Percentiles rank a stretch among this genome's conserved stretches.
Evolutionary conservation across 2,329 filamentous ascomycete species (phyloP).

Genomic region (Claviceps sp.): DNA sequence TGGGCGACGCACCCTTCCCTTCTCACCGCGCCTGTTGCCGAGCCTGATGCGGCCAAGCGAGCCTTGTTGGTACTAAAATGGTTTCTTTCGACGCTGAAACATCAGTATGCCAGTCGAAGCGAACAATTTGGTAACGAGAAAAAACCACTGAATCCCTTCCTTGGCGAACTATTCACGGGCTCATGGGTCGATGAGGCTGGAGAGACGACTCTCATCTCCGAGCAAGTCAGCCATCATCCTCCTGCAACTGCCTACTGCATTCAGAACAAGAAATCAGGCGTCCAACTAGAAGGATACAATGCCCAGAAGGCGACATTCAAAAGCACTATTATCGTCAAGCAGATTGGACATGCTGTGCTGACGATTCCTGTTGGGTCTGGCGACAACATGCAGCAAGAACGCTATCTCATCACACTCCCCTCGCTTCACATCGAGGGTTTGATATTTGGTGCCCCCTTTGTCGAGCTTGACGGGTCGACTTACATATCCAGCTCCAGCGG

Average conservation of each 20-base stretch:
- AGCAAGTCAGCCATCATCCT: slow-evolving; percentile 92
- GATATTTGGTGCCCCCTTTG: slow-evolving; percentile 73
- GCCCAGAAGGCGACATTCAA: slow-evolving; percentile 93
- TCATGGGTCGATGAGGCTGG: slow-evolving; percentile 77
- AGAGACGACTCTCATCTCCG: slow-evolving; percentile 74
- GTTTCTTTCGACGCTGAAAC: slow-evolving; percentile 88
- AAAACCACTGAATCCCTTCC: slow-evolving; percentile 93
- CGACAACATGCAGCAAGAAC: slow-evolving; percentile 36
- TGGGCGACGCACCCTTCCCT: slow-evolving; percentile 69
- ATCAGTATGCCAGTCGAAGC: slow-evolving; percentile 63
- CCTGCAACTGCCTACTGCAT: slow-evolving; percentile 92
- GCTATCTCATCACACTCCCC: slow-evolving; percentile 83
- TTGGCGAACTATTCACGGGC: slow-evolving; percentile 88
- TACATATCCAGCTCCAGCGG: slow-evolving; percentile 80
- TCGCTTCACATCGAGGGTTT: slow-evolving; percentile 88
- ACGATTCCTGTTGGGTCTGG: slow-evolving; percentile 44
- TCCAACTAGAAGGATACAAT: slow-evolving; percentile 78
- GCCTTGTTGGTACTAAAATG: slow-evolving; percentile 84
- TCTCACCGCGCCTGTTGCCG: slow-evolving; percentile 69
- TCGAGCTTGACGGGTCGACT: slow-evolving; percentile 76
- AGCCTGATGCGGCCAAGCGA: slow-evolving; percentile 68
- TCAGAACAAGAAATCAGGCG: slow-evolving; percentile 70
- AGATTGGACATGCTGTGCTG: slow-evolving; percentile 78
- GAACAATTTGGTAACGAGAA: slow-evolving; percentile 83
- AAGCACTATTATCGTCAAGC: slow-evolving; percentile 87